Evolutionary conservation across 2,329 filamentous ascomycete species (phyloP).

Genomic region (Sclerotinia nivalis): DNA sequence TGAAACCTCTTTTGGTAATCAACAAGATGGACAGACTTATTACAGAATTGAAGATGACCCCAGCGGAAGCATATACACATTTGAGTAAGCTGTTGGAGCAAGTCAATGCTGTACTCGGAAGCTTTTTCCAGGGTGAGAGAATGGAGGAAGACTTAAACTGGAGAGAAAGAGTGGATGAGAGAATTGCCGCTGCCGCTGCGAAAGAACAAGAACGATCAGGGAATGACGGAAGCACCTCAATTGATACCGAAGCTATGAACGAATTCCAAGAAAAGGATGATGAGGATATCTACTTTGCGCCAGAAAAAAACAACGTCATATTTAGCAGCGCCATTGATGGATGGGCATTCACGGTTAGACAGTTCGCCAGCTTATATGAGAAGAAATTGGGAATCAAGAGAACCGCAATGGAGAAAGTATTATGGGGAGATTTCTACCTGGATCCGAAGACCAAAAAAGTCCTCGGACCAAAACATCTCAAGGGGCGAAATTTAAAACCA

Average conservation of each 20-base stretch:
- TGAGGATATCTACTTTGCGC: slow-evolving; percentile 96
- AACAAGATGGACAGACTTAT: slow-evolving; percentile 98
- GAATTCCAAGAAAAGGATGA: slow-evolving; percentile 90
- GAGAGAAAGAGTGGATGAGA: slow-evolving; percentile 89
- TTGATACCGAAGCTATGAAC: slow-evolving; percentile 57
- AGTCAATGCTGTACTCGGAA: slow-evolving; percentile 94
- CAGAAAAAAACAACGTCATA: slow-evolving; percentile 98
- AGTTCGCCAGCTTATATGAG: slow-evolving; percentile 92
- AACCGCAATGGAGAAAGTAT: slow-evolving; percentile 81
- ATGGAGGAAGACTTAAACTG: slow-evolving; percentile 99
- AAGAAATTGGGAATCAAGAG: slow-evolving; percentile 96
- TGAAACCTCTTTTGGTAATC: slow-evolving; percentile 91
- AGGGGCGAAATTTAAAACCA: slow-evolving; percentile 86
- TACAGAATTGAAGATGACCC: slow-evolving; percentile 92
- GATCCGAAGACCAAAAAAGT: slow-evolving; percentile 97
- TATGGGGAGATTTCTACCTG: slow-evolving; percentile 96
- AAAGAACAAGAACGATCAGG: slow-evolving; percentile 54
- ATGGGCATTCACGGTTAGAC: slow-evolving; percentile 97
- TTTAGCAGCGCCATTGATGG: slow-evolving; percentile 97
- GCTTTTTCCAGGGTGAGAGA: slow-evolving; percentile 95
- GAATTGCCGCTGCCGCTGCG: slow-evolving; percentile 68
- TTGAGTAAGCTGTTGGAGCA: slow-evolving; percentile 88
- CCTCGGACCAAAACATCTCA: slow-evolving; percentile 85
- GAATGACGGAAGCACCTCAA: slow-evolving; percentile 41
- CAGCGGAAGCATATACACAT: slow-evolving; percentile 84